phyloP scores from a whole-genome alignment of 2,329 filamentous ascomycete genomes.

The Neonectria magnoliae region DNA sequence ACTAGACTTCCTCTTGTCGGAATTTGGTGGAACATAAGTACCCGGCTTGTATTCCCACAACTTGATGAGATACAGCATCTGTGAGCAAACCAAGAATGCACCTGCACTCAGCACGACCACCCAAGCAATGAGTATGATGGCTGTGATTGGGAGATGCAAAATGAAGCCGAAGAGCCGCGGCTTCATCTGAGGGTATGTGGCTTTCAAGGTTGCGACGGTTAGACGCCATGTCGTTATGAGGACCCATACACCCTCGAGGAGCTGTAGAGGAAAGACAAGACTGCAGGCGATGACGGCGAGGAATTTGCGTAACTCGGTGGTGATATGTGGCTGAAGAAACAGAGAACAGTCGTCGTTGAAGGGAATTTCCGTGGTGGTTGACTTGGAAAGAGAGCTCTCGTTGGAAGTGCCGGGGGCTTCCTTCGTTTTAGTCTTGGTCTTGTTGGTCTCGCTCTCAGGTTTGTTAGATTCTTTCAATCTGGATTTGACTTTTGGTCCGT shows the following conservation, averaged over 20 bases:
- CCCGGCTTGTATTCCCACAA: background rate
- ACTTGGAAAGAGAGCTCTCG: background rate
- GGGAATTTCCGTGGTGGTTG: too few relatives aligned
- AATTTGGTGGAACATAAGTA: background rate
- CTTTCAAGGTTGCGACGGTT: conserved; percentile 6
- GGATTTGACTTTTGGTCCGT: background rate
- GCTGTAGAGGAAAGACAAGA: conserved; percentile 3
- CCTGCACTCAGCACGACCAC: background rate
- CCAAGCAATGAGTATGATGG: conserved; percentile 1
- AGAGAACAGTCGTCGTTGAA: background rate
- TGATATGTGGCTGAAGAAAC: conserved; percentile 19
- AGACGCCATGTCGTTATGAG: conserved; percentile 25
- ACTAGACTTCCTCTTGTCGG: background rate
- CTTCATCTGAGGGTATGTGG: conserved; percentile 21
- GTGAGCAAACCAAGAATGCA: background rate
- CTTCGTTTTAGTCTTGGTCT: background rate
- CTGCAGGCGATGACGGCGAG: background rate
- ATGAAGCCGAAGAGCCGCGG: conserved; percentile 21
- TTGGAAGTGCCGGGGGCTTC: background rate
- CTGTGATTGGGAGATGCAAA: conserved; percentile 11
- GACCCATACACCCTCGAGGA: conserved; percentile 28
- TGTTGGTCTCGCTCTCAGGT: too few relatives aligned
- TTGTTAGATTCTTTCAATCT: background rate
- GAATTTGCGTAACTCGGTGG: conserved; percentile 12
- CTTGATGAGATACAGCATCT: background rate